Percentiles rank a stretch among this genome's conserved stretches.
These are phyloP conservation scores for Aspergillus kassunensis DNA, from an alignment of 495 filamentous ascomycete genomes.

Conservation along the genomic window DNA sequence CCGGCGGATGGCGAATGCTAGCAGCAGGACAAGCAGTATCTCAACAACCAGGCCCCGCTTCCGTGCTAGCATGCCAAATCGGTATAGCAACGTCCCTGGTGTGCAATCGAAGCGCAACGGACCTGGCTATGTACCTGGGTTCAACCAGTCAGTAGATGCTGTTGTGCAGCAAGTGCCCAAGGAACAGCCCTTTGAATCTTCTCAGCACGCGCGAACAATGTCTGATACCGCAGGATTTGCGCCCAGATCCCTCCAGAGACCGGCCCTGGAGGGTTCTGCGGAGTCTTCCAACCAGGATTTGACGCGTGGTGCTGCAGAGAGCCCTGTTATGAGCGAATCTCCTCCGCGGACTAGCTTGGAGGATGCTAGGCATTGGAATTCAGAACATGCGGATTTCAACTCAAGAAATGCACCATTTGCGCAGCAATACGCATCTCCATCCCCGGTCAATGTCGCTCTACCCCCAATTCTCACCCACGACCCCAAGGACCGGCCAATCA, in stretches of 20 bases:
- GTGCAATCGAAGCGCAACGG: conserved; percentile 39
- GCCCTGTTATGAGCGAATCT: conserved; percentile 21
- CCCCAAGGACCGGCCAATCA: conserved; percentile 61
- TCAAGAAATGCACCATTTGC: conserved; percentile 20
- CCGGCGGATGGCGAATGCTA: conserved; percentile 62
- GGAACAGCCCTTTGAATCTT: conserved; percentile 36
- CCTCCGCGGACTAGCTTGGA: conserved; percentile 56
- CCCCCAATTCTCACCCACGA: conserved; percentile 76
- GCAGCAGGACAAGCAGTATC: conserved; percentile 54
- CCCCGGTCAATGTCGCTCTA: conserved; percentile 65
- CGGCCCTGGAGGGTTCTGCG: conserved; percentile 30
- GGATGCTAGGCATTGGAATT: conserved; percentile 45
- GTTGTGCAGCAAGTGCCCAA: conserved; percentile 28
- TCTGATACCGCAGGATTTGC: conserved; percentile 48
- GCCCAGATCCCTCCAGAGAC: conserved; percentile 20
- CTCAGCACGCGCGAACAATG: conserved; percentile 48
- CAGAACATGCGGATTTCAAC: conserved; percentile 12
- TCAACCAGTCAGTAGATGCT: conserved; percentile 38
- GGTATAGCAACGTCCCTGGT: conserved; percentile 31
- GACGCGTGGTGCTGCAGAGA: conserved; percentile 27
- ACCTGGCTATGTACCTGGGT: conserved; percentile 42
- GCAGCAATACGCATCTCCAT: conserved; percentile 51
- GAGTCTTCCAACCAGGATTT: conserved; percentile 40
- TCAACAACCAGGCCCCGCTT: conserved; percentile 57
- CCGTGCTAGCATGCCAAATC: conserved; percentile 62